These are phyloP conservation scores for Flagelloscypha sp. DNA, from an alignment of 768 basidiomycete species.

Conservation along the genomic window DNA sequence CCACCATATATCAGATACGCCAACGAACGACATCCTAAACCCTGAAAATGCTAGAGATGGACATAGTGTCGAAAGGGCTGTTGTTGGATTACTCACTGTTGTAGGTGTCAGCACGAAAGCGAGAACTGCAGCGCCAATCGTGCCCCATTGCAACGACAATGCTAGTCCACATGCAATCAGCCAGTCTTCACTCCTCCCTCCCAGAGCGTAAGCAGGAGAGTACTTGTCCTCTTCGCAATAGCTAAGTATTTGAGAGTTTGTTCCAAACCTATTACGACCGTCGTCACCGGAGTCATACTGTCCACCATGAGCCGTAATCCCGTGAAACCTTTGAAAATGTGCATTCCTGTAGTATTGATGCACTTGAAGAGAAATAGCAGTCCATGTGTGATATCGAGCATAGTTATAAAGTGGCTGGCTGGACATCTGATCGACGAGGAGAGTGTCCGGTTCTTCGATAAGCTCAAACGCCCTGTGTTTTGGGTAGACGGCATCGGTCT, in stretches of 20 bases:
- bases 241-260: conserved; percentile 9
- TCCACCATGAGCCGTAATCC: conserved; percentile 3
- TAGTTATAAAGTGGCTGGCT: conserved; percentile 17
- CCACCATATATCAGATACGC: conserved; percentile 22
- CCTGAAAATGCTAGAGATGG: conserved; percentile 10
- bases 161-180: conserved; percentile 22
- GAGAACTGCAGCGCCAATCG: conserved; percentile 20
- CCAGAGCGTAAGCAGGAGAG: conserved; percentile 3
- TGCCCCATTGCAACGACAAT: conserved; percentile 24
- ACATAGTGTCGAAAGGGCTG: too few species aligned
- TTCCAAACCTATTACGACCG: conserved; percentile 14
- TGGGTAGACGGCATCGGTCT: conserved; percentile 4
- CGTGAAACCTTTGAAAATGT: background rate
- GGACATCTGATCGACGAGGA: conserved; percentile 10
- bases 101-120: conserved; percentile 24
- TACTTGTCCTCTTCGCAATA: conserved; percentile 17
- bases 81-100: conserved; percentile 8
- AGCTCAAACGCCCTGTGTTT: conserved; percentile 1
- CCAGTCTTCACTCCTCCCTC: conserved; percentile 18
- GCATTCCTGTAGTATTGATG: conserved; percentile 10
- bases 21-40: conserved; percentile 26
- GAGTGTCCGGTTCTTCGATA: background rate
- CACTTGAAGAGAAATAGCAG: conserved; percentile 8
- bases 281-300: background rate
- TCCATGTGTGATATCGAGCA: conserved; percentile 13